Evolutionary conservation across 257 asterid genomes (phyloP).

Genomic region (Nicotiana noctiflora): DNA sequence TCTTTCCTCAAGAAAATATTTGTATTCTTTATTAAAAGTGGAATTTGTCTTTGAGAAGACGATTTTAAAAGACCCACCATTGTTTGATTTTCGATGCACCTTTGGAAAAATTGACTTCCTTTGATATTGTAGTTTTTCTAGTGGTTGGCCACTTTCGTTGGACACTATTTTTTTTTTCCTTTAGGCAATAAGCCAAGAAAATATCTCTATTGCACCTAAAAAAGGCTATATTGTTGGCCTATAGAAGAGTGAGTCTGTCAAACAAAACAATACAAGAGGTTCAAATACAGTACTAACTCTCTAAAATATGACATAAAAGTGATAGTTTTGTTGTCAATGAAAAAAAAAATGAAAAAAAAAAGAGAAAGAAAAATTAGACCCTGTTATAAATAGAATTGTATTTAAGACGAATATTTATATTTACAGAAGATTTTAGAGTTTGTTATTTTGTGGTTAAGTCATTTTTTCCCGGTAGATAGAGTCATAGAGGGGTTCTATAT

Average conservation of each 20-base stretch:
- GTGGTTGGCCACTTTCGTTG: background rate
- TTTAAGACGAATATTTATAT: too few relatives aligned
- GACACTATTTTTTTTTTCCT: background rate
- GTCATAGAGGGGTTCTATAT: too few relatives aligned
- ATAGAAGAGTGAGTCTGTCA: background rate
- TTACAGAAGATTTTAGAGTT: too few relatives aligned
- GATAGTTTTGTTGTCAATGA: too few relatives aligned
- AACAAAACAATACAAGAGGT: background rate
- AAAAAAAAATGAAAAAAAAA: too few relatives aligned
- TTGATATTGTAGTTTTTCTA: background rate
- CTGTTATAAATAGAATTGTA: too few relatives aligned
- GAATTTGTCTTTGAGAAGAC: background rate
- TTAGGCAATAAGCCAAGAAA: background rate
- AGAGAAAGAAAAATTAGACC: too few relatives aligned
- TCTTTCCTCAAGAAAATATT: background rate
- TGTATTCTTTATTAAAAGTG: background rate
- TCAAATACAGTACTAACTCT: background rate
- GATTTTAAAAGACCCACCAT: background rate
- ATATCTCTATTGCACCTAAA: background rate
- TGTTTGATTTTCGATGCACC: background rate
- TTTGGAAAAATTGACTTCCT: background rate
- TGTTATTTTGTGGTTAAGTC: too few relatives aligned
- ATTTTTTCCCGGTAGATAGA: too few relatives aligned
- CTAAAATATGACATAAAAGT: background rate
- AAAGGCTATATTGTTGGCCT: background rate